phyloP scores from a whole-genome alignment of 2,329 filamentous ascomycete species.

The Macrophomina tecta region DNA sequence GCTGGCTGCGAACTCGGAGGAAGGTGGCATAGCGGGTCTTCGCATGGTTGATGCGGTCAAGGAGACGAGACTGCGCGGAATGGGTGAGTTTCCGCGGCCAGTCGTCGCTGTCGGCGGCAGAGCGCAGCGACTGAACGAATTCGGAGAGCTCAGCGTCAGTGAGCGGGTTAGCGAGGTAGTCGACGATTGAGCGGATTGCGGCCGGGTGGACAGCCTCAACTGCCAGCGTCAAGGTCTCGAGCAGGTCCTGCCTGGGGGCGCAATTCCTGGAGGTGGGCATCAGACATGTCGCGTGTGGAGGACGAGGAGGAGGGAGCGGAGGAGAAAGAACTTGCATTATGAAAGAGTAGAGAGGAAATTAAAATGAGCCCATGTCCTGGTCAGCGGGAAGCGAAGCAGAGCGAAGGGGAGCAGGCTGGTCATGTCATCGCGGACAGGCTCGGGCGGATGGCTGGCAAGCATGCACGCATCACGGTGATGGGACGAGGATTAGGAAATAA shows the following conservation, averaged over 20 bases:
- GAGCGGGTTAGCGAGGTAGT: constrained; percentile 25
- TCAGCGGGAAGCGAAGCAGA: neutral
- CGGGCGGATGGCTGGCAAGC: neutral
- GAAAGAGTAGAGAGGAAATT: constrained; percentile 2
- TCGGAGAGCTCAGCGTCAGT: constrained; percentile 14
- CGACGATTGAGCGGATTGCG: constrained; percentile 15
- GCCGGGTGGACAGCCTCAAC: constrained; percentile 15
- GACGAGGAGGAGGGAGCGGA: neutral
- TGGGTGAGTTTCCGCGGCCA: neutral
- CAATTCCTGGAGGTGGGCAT: constrained; percentile 4
- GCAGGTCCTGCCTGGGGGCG: constrained; percentile 19
- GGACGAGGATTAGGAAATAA: neutral
- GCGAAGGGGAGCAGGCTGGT: neutral
- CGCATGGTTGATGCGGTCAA: constrained; percentile 17
- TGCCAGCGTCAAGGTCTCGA: constrained; percentile 17
- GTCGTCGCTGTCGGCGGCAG: neutral
- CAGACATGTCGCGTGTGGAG: neutral
- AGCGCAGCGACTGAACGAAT: neutral
- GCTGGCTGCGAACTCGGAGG: constrained; percentile 13
- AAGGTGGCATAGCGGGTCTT: constrained; percentile 27
- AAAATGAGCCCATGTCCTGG: constrained; percentile 5
- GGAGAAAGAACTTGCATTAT: constrained; percentile 14
- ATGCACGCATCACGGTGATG: neutral
- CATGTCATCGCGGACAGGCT: constrained; percentile 1
- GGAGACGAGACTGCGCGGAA: neutral